Percentiles rank a stretch among this genome's conserved stretches.
Conservation (phyloP, 768 basidiomycete species). For the Suillus subaureus region DNA sequence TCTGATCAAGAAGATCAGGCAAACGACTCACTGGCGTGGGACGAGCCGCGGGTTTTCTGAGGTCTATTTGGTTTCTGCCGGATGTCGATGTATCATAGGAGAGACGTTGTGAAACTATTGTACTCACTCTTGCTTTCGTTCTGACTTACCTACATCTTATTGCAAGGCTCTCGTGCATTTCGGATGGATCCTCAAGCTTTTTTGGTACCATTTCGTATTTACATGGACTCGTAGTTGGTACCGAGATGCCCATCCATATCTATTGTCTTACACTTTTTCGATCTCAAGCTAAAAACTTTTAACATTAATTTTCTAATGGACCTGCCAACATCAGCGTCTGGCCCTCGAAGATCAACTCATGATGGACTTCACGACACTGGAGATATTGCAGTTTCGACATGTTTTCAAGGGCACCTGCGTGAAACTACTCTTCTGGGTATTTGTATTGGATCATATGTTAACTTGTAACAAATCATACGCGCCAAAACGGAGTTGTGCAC, state of each 20-base stretch:
- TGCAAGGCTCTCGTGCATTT: slow-evolving; percentile 1
- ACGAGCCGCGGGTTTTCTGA: slow-evolving; percentile 26
- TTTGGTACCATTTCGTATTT: slow-evolving; percentile 5
- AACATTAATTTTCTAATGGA: not conserved
- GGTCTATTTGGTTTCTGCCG: slow-evolving; percentile 10
- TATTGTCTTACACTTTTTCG: not conserved
- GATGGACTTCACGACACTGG: not conserved
- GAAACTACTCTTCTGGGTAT: too few relatives aligned
- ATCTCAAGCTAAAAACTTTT: not conserved
- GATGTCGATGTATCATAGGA: slow-evolving; percentile 17
- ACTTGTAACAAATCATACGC: too few relatives aligned
- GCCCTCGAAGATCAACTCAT: not conserved
- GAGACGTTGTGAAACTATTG: slow-evolving; percentile 11
- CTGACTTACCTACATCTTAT: slow-evolving; percentile 4
- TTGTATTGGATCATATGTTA: too few relatives aligned
- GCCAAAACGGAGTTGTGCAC: too few relatives aligned
- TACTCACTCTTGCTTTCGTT: slow-evolving; percentile 13
- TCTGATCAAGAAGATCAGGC: slow-evolving; percentile 5
- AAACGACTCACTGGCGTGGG: slow-evolving; percentile 14
- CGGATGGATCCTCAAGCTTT: not conserved
- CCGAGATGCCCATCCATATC: not conserved
- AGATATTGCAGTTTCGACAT: not conserved
- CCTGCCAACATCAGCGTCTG: not conserved
- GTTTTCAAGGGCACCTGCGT: too few relatives aligned
- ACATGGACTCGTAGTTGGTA: slow-evolving; percentile 6